Evolutionary conservation across 441 rosid genomes (phyloP).

Genomic region (Erysimum pusillum): DNA sequence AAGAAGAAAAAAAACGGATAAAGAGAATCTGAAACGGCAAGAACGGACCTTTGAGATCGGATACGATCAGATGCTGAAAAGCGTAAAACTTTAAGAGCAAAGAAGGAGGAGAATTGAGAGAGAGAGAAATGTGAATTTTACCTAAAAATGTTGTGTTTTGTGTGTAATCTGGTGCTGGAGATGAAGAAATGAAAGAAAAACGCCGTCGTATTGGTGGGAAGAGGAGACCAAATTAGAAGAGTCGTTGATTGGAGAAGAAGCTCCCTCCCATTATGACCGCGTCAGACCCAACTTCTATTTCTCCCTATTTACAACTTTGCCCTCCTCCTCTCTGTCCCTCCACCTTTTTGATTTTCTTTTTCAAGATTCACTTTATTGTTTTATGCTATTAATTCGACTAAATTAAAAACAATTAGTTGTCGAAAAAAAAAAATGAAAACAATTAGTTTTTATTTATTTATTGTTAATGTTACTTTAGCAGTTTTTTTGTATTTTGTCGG

Average conservation of each 20-base stretch:
- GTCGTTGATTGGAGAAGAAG: conserved; percentile 45
- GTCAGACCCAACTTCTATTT: conserved; percentile 27
- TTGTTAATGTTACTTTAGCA: not conserved
- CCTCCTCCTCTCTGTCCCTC: conserved; percentile 33
- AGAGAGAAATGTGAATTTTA: not conserved
- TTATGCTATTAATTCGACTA: not conserved
- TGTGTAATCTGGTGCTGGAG: not conserved
- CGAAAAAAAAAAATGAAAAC: no score
- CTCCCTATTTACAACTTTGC: conserved; percentile 2
- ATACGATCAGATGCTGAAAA: conserved; percentile 13
- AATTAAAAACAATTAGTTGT: not conserved
- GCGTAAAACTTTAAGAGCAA: not conserved
- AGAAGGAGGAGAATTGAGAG: not conserved
- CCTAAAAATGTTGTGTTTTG: not conserved
- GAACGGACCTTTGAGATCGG: conserved; percentile 25
- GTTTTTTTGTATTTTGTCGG: not conserved
- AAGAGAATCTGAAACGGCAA: conserved; percentile 17
- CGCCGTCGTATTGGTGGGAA: conserved; percentile 27
- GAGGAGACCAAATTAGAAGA: conserved; percentile 45
- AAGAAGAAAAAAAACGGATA: not conserved
- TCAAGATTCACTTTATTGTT: conserved; percentile 8
- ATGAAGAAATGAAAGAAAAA: conserved; percentile 16
- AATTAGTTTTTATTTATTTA: not conserved
- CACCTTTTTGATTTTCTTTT: not conserved
- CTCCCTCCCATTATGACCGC: conserved; percentile 38